These are phyloP conservation scores for Laburnicola sp. DNA, from an alignment of 2,329 filamentous ascomycete genomes.

Conservation along the genomic window DNA sequence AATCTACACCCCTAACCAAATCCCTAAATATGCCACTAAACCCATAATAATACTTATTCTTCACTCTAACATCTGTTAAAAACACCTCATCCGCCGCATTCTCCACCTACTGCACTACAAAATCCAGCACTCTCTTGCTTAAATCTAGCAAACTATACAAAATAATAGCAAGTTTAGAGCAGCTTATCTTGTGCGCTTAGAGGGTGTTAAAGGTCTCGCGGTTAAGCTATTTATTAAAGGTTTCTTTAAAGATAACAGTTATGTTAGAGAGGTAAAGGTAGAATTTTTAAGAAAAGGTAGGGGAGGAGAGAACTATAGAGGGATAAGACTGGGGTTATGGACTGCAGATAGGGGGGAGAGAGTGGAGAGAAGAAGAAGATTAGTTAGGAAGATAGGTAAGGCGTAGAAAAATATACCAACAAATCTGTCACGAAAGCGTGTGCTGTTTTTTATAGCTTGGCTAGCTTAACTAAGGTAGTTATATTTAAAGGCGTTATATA, in stretches of 20 bases:
- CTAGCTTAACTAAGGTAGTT: constrained; percentile 28
- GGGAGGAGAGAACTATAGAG: constrained; percentile 23
- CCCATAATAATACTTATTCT: constrained; percentile 35
- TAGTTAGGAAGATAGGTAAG: not conserved
- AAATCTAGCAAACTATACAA: constrained; percentile 33
- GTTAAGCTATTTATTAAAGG: constrained; percentile 35
- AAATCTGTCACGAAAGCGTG: constrained; percentile 28
- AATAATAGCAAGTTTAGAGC: constrained; percentile 31
- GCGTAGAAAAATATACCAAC: constrained; percentile 20
- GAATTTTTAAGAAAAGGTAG: constrained; percentile 21
- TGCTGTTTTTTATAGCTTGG: constrained; percentile 24
- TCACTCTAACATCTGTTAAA: constrained; percentile 26
- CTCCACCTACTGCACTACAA: constrained; percentile 34
- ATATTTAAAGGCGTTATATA: constrained; percentile 23
- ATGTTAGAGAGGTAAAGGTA: constrained; percentile 38
- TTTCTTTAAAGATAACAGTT: constrained; percentile 39
- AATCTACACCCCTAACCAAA: constrained; percentile 27
- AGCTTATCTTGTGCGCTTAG: constrained; percentile 20
- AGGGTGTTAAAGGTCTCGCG: constrained; percentile 25
- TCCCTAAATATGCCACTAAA: constrained; percentile 30
- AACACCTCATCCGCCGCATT: constrained; percentile 38
- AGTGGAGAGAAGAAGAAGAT: no score
- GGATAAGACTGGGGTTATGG: constrained; percentile 34
- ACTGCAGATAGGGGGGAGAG: constrained; percentile 12
- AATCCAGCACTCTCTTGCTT: constrained; percentile 27